Base-by-base conservation (phyloP, 371 early-diverging fungal species). In the Mucor lusitanicus region DNA sequence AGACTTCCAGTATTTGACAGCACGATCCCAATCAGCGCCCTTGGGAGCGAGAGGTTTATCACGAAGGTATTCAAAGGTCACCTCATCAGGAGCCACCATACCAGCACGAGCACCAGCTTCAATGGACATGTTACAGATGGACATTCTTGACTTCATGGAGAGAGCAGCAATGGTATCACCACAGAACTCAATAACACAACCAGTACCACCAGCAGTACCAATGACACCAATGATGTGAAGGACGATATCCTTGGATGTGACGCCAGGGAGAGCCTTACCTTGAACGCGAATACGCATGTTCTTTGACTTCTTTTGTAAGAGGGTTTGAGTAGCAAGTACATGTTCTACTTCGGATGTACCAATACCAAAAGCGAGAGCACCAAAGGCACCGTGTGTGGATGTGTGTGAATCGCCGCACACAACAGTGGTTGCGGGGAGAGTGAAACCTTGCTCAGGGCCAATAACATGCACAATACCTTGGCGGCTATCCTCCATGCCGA, bases 391-490 rank as follows among this genome's bases (percentile, higher is more conserved):
- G 63, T 90, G 90, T 8, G 90, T 90, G 21, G 89, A 87, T 2
- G 90, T 90, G 72, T 90, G 90, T 19, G 89, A 88, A 73, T 90
- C 90, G 57, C 90, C 90, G 67, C 90, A 90, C 15, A 88, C 89
- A 28, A 90, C 82, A 30, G 90, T 90, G 1, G 89, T 87, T 33
- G 82, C 90, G 25, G 90, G 90, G 27, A 90, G 81, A 28, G 90
- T 90, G 61, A 90, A 90, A 21, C 89, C 90, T 74, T 90, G 90
- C 67, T 90, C 90, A 46, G 90, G 90, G n/a, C 90, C 90, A 69
- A 90, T 87, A 48, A 90, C 88, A 71, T 90, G 90, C 1, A 90
- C 90, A 65, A 90, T 88, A 55, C 90, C 90, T 73, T 90, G 90
- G 59, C 90, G 81, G 57, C 72, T 78, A 61, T 90, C 90, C 15